Evolutionary conservation across 352 stramenopile species (phyloP), one percentile per base, ranked within the genome.

Genomic region (Phytophthora colocasiae): DNA sequence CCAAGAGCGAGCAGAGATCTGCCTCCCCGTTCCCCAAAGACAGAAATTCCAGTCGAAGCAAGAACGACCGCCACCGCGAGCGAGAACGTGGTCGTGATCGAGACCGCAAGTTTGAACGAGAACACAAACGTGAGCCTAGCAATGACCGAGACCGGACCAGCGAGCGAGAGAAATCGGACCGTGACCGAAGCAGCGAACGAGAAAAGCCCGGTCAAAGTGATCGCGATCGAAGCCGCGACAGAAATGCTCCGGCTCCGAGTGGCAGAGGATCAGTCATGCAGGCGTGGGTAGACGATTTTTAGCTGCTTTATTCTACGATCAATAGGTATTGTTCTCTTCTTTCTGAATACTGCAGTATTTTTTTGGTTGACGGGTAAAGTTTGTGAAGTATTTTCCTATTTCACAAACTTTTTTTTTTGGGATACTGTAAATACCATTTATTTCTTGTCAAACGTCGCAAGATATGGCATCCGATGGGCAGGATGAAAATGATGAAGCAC

Each of bases 231-330:
- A 59, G 63, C 34, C 55, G 72, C 15, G 72, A 78, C 41, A 31
- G 29, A 56, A 63, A 51, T 46, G 41, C 19, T 29, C 66, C 48
- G 41, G 66, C 63, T 17, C 66, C 60, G 9, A 60, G 40, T 43
- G 77, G 62, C 53, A 81, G 86, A 48, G 81, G 80, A 3, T 83
- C 75, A 48, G 70, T 91, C 45, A 90, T 92, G 69, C 75, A 92
- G 45, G 83, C 83, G 7, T 92, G 83, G 83, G 80, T 72, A 49
- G 81, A 90, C 48, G 81, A 84, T 59, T 78, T 75, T 63, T 69
- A 51, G 14, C 17, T 19, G 24, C 15, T 39, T 50, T n/a, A 26
- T 36, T 38, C 32, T 52, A 15, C 32, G 6, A 34, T 39, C 39
- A 54, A 63, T 38, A 38, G 9, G 12, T 9, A 36, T 36, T 44